Percentiles rank a stretch among this genome's conserved stretches.
Conservation (phyloP, 2,329 filamentous ascomycete species). For the Epicoccum sorghinum region DNA sequence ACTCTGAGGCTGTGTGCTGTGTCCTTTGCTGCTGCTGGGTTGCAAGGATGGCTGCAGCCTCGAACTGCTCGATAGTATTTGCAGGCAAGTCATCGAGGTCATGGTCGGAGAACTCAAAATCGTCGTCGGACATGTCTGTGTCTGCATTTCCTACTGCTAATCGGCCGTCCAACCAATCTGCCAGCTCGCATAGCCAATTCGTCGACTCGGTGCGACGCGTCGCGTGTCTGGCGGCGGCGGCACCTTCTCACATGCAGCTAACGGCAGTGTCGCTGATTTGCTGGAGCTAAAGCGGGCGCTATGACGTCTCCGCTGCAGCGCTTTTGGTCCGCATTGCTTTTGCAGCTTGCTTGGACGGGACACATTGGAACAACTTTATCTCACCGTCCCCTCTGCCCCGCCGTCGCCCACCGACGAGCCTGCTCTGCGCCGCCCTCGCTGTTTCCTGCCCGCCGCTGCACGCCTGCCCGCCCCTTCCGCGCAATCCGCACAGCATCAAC, state of each 20-base stretch:
- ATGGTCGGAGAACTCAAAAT: constrained; percentile 54
- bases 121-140: constrained; percentile 43
- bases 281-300: not conserved
- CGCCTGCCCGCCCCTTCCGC: not conserved
- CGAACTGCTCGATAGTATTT: constrained; percentile 53
- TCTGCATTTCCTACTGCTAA: constrained; percentile 7
- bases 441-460: not conserved
- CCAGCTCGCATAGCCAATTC: constrained; percentile 28
- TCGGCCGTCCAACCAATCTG: constrained; percentile 4
- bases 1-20: constrained; percentile 12
- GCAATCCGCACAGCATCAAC: not conserved
- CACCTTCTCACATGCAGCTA: constrained; percentile 7
- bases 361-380: not conserved
- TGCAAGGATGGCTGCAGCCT: constrained; percentile 51
- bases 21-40: constrained; percentile 41
- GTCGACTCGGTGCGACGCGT: not conserved
- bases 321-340: constrained; percentile 16
- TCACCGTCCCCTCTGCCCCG: constrained; percentile 2
- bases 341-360: not conserved
- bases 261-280: not conserved
- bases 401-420: not conserved
- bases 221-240: not conserved
- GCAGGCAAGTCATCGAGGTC: constrained; percentile 54
- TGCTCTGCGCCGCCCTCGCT: not conserved
- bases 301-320: constrained; percentile 14